Conservation (phyloP, 306 rosid genomes). For the Erythrophleum fordii region DNA sequence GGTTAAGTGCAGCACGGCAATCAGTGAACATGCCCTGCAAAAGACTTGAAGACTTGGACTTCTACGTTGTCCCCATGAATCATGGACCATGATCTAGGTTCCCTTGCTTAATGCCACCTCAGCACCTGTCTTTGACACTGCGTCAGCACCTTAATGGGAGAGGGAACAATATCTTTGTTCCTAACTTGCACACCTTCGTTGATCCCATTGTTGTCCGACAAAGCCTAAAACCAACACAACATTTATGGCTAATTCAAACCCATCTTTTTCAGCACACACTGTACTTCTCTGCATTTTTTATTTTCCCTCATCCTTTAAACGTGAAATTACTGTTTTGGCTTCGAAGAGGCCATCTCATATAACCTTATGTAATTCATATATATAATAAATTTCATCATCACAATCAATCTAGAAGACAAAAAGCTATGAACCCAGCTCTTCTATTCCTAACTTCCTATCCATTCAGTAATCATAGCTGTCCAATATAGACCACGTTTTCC, state of each 20-base stretch:
- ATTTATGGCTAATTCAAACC: neutral
- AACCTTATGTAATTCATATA: neutral
- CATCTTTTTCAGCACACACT: neutral
- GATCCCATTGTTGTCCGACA: neutral
- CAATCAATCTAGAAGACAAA: neutral
- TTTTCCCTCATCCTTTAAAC: neutral
- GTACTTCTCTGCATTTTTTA: neutral
- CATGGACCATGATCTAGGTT: neutral
- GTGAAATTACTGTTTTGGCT: neutral
- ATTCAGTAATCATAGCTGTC: neutral
- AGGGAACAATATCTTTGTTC: neutral
- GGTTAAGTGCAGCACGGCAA: neutral
- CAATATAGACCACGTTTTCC: neutral
- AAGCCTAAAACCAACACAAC: neutral
- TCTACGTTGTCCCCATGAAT: neutral
- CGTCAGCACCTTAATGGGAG: neutral
- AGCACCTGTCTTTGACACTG: neutral
- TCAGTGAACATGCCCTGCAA: neutral
- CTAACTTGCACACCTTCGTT: neutral
- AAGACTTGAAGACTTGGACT: neutral
- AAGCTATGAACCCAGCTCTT: neutral
- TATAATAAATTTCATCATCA: neutral
- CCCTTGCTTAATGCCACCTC: neutral
- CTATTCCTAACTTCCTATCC: constrained; percentile 4
- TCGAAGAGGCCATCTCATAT: neutral